Conservation (phyloP, 306 rosid genomes). For the Albizia julibrissin region DNA sequence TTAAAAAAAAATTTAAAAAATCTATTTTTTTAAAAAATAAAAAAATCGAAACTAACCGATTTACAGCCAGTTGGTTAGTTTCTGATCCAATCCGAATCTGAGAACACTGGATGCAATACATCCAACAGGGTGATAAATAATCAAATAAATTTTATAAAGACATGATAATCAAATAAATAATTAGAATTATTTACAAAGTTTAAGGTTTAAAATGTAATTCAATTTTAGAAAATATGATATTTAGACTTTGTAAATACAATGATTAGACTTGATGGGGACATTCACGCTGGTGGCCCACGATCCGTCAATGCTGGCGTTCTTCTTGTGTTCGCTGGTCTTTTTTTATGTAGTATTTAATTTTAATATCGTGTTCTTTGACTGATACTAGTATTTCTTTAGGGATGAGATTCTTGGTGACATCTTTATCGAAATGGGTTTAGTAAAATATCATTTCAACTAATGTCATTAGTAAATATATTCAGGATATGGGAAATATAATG, state of each 20-base stretch:
- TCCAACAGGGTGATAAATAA: too few relatives aligned
- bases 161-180: too few relatives aligned
- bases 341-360: neutral
- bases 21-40: too few relatives aligned
- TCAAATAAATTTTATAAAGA: too few relatives aligned
- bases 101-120: too few relatives aligned
- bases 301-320: neutral
- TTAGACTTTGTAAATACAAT: neutral
- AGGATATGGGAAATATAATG: neutral
- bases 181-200: neutral
- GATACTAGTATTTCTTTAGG: neutral
- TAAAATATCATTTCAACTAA: neutral
- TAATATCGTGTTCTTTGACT: neutral
- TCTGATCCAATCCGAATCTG: too few relatives aligned
- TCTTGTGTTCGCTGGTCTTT: neutral
- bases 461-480: neutral
- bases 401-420: neutral
- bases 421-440: neutral
- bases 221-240: too few relatives aligned
- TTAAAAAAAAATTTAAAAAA: too few relatives aligned
- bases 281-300: neutral
- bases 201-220: neutral
- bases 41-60: too few relatives aligned
- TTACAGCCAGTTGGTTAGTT: too few relatives aligned
- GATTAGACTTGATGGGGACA: neutral